Base-by-base conservation (phyloP, 1,139 yeast species). In the Kodamaea sp. region DNA sequence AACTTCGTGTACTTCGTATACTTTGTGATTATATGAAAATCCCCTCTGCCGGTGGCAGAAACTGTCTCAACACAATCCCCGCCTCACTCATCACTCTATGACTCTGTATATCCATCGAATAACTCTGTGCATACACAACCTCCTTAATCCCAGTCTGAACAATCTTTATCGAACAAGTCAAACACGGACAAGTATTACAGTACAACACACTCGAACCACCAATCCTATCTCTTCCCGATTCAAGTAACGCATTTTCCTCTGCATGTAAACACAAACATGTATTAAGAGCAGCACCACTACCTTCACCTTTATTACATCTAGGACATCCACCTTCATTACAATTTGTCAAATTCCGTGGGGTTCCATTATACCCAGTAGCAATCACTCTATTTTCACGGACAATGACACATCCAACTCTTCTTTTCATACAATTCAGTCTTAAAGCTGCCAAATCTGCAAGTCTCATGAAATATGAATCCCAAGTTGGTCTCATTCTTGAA, bases 331-430 rank as follows among this genome's bases (percentile, higher is more conserved):
- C 98, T 52, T 88, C 92, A 55, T 88, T 90, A 62, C 99, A 92
- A 56, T 92, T 92, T 25, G 72, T 69, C 52, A 88, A 64, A 44
- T 90, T 88, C 31, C 96, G 73, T 8, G 98, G 97, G 0, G 99
- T 92, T 1, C 99, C 98, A 55, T 92, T 92, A 62, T 94, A 92
- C 0, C 98, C 99, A 0, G 98, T 92, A 1, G 98, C 95, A 26
- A 94, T 75, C 27, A 92, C 96, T 39, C 97, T 69, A 36, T 79
- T 80, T 39, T 87, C 94, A 38, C 90, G 74, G 1, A 88, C 97
- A 25, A 92, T 77, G 2, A 94, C 97, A 61, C 97, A 90, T 0
- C 98, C 98, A 1, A 92, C 98, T 43, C 96, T 73, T 42, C 98
- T 72, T 60, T 92, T 94, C 98, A 92, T 94, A 65, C 98, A 94